These are phyloP conservation scores for Dactylorhiza incarnata DNA, from an alignment of 106 monocot species.

Conservation along the genomic window DNA sequence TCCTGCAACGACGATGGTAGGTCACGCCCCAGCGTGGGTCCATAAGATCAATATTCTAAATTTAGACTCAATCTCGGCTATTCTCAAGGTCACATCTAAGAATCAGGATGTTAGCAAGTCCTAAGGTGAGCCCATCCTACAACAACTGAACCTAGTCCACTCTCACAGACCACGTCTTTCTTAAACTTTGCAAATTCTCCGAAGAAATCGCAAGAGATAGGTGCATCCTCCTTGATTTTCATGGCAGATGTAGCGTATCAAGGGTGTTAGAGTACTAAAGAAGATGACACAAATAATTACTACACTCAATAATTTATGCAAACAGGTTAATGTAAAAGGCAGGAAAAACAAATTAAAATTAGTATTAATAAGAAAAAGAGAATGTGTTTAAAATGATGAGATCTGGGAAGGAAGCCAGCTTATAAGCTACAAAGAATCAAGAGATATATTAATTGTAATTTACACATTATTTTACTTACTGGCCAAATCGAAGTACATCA, in stretches of 20 bases:
- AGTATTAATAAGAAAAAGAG: background rate
- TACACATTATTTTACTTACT: slow-evolving; percentile 46
- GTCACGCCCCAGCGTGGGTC: no score
- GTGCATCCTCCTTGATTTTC: background rate
- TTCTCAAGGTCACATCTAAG: background rate
- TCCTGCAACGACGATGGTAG: no score
- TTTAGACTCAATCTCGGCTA: background rate
- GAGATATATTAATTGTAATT: background rate
- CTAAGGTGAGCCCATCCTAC: background rate
- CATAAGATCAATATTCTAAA: background rate
- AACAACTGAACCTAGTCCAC: background rate
- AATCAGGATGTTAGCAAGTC: background rate
- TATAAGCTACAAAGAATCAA: background rate
- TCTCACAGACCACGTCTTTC: background rate
- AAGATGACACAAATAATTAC: background rate
- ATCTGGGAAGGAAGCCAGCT: background rate
- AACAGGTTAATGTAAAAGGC: background rate
- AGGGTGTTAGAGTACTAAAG: background rate
- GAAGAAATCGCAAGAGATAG: background rate
- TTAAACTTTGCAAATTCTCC: background rate
- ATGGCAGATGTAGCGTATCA: background rate
- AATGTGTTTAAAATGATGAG: background rate
- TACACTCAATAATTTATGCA: background rate
- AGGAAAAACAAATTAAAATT: background rate
- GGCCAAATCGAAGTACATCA: slow-evolving; percentile 89